Conservation (phyloP, 345 rosid species). For the Capsella bursapastoris region DNA sequence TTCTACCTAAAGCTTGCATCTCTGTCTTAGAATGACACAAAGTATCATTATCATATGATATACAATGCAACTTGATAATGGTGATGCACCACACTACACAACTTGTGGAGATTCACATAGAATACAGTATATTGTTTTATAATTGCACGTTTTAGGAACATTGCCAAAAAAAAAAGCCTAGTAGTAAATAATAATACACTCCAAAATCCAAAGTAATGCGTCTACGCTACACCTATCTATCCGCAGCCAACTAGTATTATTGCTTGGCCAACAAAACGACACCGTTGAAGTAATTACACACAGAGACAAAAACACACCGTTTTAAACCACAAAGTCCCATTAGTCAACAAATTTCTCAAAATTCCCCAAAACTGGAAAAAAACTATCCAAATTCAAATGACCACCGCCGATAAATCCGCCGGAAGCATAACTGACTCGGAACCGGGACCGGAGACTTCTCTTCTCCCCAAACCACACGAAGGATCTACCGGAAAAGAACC, state of each 20-base stretch:
- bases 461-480: conserved; percentile 44
- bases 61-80: neutral
- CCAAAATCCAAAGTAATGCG: neutral
- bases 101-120: neutral
- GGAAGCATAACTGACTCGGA: conserved; percentile 44
- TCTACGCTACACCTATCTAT: neutral
- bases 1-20: neutral
- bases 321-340: neutral
- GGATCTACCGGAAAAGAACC: conserved; percentile 48
- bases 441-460: conserved; percentile 58
- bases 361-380: conserved; percentile 5
- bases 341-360: conserved; percentile 34
- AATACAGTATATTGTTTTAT: too few relatives aligned
- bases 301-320: neutral
- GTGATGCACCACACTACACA: neutral
- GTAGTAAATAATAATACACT: too few relatives aligned
- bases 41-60: neutral
- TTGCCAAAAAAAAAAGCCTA: neutral
- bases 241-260: neutral
- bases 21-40: neutral
- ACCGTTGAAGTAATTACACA: neutral
- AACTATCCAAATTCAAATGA: conserved; percentile 44
- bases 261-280: neutral
- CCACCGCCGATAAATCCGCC: conserved; percentile 42
- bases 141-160: neutral